Conservation (phyloP, 192 early-diverging fungal genomes). For the Rhizophagus prolifer region DNA sequence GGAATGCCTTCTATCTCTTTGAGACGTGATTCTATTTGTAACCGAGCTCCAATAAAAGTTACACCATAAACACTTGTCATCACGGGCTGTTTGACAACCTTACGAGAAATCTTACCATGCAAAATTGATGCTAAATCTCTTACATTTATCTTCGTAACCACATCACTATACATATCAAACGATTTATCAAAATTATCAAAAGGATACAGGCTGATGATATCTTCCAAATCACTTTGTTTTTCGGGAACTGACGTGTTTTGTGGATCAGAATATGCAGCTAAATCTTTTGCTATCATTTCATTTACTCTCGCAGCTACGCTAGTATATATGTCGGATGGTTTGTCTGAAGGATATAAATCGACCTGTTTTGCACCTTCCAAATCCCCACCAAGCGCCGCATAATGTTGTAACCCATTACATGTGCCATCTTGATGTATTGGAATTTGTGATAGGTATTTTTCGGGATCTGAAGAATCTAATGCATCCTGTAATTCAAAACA, state of each 20-base stretch:
- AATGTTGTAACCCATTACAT: slow-evolving; percentile 98
- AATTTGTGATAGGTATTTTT: slow-evolving; percentile 65
- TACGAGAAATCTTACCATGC: slow-evolving; percentile 74
- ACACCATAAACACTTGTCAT: slow-evolving; percentile 99
- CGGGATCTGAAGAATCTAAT: slow-evolving; percentile 68
- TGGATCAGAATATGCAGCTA: too few relatives aligned
- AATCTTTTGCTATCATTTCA: slow-evolving; percentile 64
- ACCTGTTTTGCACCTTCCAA: slow-evolving; percentile 82
- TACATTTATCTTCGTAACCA: too few relatives aligned
- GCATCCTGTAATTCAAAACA: slow-evolving; percentile 85
- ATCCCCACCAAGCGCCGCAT: slow-evolving; percentile 95
- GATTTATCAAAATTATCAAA: too few relatives aligned
- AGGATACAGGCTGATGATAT: too few relatives aligned
- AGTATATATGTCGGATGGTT: slow-evolving; percentile 90
- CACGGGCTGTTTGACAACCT: slow-evolving; percentile 98
- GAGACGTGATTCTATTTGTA: slow-evolving; percentile 83
- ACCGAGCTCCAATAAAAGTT: slow-evolving; percentile 89
- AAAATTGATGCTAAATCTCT: slow-evolving; percentile 59
- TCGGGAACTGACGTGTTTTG: too few relatives aligned
- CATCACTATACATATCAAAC: too few relatives aligned
- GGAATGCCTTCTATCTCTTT: slow-evolving; percentile 75
- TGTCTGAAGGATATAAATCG: slow-evolving; percentile 79
- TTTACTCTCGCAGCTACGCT: slow-evolving; percentile 81
- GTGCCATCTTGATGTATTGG: slow-evolving; percentile 97
- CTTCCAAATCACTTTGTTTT: slow-evolving; percentile 14